Conservation (phyloP, 495 filamentous ascomycete species). For the Neurospora cerealis region DNA sequence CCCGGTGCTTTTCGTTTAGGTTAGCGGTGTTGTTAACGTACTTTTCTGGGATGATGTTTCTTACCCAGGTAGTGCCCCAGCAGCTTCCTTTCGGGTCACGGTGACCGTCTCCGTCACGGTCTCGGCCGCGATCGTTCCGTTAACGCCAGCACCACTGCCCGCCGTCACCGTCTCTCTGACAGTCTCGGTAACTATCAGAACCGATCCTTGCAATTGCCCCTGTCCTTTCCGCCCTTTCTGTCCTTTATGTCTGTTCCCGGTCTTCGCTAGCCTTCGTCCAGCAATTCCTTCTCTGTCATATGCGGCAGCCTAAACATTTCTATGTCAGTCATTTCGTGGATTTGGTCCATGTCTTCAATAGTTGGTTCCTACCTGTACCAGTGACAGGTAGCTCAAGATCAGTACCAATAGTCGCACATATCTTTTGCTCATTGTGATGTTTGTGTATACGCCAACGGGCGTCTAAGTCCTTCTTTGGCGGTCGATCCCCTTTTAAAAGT, state of each 20-base stretch:
- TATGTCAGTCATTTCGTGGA: not conserved
- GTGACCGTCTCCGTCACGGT: slow-evolving; percentile 24
- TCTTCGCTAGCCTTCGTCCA: slow-evolving; percentile 10
- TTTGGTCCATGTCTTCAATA: not conserved
- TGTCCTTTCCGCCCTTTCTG: slow-evolving; percentile 2
- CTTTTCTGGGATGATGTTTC: not conserved
- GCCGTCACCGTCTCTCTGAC: slow-evolving; percentile 24
- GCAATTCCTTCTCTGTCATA: slow-evolving; percentile 22
- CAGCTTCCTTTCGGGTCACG: slow-evolving; percentile 11
- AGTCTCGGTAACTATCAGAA: slow-evolving; percentile 31
- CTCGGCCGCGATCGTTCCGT: slow-evolving; percentile 18
- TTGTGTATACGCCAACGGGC: slow-evolving; percentile 4
- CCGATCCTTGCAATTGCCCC: slow-evolving; percentile 7
- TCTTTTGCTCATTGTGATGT: slow-evolving; percentile 28
- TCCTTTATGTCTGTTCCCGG: slow-evolving; percentile 1
- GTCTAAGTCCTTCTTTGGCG: slow-evolving; percentile 4
- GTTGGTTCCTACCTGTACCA: slow-evolving; percentile 28
- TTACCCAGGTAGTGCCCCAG: slow-evolving; percentile 1
- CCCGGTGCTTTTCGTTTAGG: not conserved
- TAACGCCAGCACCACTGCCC: slow-evolving; percentile 12
- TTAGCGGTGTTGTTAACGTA: not conserved
- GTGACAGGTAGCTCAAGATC: slow-evolving; percentile 26
- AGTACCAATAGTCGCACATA: slow-evolving; percentile 22
- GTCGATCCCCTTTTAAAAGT: not conserved
- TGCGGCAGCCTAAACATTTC: slow-evolving; percentile 22